phyloP scores from a whole-genome alignment of 208 protist species.

The Crithidia thermophila region DNA sequence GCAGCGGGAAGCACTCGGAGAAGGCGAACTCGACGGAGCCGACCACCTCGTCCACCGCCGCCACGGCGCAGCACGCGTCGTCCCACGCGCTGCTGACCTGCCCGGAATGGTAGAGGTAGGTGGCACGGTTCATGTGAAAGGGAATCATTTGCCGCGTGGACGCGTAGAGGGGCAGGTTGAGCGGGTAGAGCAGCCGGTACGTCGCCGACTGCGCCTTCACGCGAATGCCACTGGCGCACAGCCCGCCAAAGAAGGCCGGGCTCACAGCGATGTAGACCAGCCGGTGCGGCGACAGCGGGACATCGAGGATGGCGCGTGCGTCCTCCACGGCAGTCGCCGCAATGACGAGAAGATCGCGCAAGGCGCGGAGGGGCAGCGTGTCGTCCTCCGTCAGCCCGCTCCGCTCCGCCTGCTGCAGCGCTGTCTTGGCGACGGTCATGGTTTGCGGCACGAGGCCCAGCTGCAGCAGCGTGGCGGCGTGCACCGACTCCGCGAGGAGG shows the following conservation, averaged over 20 bases:
- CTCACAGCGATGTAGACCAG: slow-evolving; percentile 65
- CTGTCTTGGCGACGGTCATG: slow-evolving; percentile 35
- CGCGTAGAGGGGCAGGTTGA: slow-evolving; percentile 43
- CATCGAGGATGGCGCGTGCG: slow-evolving; percentile 45
- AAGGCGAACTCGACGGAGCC: slow-evolving; percentile 77
- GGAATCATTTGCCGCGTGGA: slow-evolving; percentile 67
- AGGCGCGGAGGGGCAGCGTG: slow-evolving; percentile 22
- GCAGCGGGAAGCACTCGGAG: slow-evolving; percentile 67
- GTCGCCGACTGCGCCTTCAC: slow-evolving; percentile 30
- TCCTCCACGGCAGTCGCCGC: slow-evolving; percentile 71
- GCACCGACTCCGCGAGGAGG: slow-evolving; percentile 61
- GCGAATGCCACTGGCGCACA: slow-evolving; percentile 45
- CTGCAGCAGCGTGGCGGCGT: slow-evolving; percentile 75
- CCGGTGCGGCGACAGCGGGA: slow-evolving; percentile 48
- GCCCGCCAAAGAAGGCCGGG: slow-evolving; percentile 76
- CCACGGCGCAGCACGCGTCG: slow-evolving; percentile 68
- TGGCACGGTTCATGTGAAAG: slow-evolving; percentile 68
- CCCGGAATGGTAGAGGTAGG: slow-evolving; percentile 39
- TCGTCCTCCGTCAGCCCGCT: slow-evolving; percentile 29
- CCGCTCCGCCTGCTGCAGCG: slow-evolving; percentile 15
- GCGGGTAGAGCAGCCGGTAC: slow-evolving; percentile 53
- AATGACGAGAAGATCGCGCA: slow-evolving; percentile 48
- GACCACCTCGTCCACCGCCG: slow-evolving; percentile 71
- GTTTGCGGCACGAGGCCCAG: slow-evolving; percentile 60
- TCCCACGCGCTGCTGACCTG: slow-evolving; percentile 62